Evolutionary conservation across 768 basidiomycete genomes (phyloP).

Genomic region (Lentinula sp.): DNA sequence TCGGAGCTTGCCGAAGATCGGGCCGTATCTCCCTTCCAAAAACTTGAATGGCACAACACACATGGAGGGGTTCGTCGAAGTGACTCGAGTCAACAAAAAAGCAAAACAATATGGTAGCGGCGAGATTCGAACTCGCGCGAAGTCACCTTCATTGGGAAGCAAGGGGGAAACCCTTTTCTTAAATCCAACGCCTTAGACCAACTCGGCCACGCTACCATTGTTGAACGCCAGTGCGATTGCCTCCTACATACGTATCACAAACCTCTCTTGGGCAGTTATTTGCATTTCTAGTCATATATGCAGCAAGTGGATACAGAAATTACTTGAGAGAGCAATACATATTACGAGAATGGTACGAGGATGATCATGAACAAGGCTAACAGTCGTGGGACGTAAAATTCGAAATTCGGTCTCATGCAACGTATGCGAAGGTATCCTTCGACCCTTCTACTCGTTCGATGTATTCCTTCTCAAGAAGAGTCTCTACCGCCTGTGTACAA

Average conservation of each 20-base stretch:
- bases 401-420: constrained; percentile 38
- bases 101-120: constrained; percentile 4
- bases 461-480: constrained; percentile 93
- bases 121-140: constrained; percentile 8
- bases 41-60: neutral
- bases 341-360: neutral
- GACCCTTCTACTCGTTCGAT: constrained; percentile 90
- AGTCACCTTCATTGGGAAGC: constrained; percentile 7
- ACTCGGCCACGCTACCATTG: constrained; percentile 8
- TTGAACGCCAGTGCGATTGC: neutral
- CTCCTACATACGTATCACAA: neutral
- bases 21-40: neutral
- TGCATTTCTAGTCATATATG: constrained; percentile 73
- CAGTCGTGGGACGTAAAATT: constrained; percentile 4
- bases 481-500: constrained; percentile 73
- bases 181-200: constrained; percentile 10
- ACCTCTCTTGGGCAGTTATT: neutral
- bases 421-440: constrained; percentile 83
- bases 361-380: neutral
- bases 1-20: neutral
- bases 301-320: constrained; percentile 27
- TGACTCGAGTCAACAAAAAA: neutral
- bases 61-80: neutral
- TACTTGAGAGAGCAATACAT: neutral
- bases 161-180: neutral